Evolutionary conservation across 768 basidiomycete species (phyloP).

Genomic region (Leccinum broughii): DNA sequence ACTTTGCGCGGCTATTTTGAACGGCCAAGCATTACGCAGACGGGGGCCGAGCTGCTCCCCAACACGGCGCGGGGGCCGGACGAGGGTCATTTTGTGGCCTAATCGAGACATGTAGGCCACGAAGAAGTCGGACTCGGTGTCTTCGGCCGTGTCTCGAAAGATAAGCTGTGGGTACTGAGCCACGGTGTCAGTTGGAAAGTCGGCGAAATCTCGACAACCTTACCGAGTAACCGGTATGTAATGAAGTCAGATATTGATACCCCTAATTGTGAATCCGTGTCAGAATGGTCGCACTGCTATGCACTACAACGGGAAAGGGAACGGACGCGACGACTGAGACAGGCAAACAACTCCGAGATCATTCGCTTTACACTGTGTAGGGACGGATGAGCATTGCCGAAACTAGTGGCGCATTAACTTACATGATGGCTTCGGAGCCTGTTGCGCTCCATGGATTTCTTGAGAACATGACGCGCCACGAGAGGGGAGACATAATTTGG

Average conservation of each 20-base stretch:
- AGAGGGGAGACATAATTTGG: conserved; percentile 38
- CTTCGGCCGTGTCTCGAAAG: conserved; percentile 55
- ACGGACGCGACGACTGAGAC: conserved; percentile 60
- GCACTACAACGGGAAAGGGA: conserved; percentile 4
- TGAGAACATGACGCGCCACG: conserved; percentile 65
- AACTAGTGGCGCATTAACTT: conserved; percentile 10
- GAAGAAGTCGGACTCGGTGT: conserved; percentile 58
- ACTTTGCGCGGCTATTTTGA: conserved; percentile 41
- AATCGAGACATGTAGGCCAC: conserved; percentile 61
- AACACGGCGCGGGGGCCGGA: conserved; percentile 42
- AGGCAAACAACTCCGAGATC: conserved; percentile 57
- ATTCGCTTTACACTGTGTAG: conserved; percentile 55
- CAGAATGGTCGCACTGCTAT: conserved; percentile 5
- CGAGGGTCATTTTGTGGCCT: conserved; percentile 53
- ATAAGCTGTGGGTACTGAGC: conserved; percentile 62
- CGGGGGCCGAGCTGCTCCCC: conserved; percentile 39
- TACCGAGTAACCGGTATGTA: conserved; percentile 57
- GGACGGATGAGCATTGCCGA: conserved; percentile 22
- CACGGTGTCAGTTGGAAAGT: conserved; percentile 14
- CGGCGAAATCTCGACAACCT: conserved; percentile 14
- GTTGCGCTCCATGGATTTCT: conserved; percentile 68
- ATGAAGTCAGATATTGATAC: conserved; percentile 65
- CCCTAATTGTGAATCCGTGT: conserved; percentile 46
- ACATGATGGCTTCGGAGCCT: conserved; percentile 57
- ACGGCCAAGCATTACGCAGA: conserved; percentile 44